Evolutionary conservation across 805 yeast species (phyloP), one percentile per base, ranked within the genome.

Genomic region (Cyberlindnera xylosilytica): DNA sequence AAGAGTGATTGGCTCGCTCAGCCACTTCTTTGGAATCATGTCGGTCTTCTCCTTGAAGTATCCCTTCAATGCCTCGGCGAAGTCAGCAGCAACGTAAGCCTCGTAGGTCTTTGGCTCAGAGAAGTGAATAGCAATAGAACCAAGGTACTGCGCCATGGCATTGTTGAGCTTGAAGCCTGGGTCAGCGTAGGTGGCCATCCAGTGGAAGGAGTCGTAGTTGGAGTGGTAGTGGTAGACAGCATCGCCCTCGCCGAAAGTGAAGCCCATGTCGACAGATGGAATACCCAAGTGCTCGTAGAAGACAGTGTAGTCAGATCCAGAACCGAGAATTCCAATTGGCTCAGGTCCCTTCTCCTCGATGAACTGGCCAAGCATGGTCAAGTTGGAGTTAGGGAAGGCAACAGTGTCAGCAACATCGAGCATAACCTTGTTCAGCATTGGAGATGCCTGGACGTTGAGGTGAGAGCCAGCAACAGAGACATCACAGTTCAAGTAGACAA

Each of bases 191-290:
- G 62, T 67, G 28, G 70, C 68, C 82, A 83, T 81, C 91, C 91
- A 84, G 49, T 78, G 68, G 59, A 65, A 78, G 1, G 87, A 80
- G 60, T 83, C 89, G 56, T 81, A 84, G 57, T 81, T 78, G 15
- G 90, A 82, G 57, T 84, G 91, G 59, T 84, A 82, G 46, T 82
- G 90, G 57, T 83, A 83, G 7, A 82, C 77, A 0, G 88, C 70
- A 38, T 79, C 83, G 8, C 58, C 65, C 11, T 57, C 53, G 9
- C 69, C 65, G 19, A 56, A 55, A 16, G 54, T 61, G 56, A 81
- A 84, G 0, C 82, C 84, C 36, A 80, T 44, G 59, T 82, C 84
- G n/a, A 75, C 63, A 0, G 83, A 72, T 2, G 83, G 73, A 33
- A 78, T 74, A 38, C 83, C 84, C 47, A 78, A 61, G 54, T 77